These are phyloP conservation scores for Aurifilum marmelostoma DNA, from an alignment of 2,329 filamentous ascomycete genomes.

Conservation along the genomic window DNA sequence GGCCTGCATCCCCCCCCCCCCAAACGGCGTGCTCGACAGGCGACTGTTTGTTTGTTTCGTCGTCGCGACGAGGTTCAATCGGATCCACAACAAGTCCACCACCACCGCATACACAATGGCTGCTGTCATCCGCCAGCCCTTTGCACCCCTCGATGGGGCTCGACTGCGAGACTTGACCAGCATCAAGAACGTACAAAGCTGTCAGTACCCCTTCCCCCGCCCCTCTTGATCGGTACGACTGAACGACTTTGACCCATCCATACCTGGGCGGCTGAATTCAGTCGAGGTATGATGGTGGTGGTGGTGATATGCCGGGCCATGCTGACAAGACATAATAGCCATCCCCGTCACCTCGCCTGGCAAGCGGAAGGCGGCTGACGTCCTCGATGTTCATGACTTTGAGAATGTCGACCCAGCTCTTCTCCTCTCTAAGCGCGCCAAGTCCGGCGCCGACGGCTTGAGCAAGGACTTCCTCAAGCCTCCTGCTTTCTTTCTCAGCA, in stretches of 20 bases:
- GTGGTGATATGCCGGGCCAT: neutral
- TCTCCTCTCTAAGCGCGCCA: slow-evolving; percentile 62
- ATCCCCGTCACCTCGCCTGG: slow-evolving; percentile 43
- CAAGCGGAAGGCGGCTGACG: slow-evolving; percentile 62
- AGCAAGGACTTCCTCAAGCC: slow-evolving; percentile 55
- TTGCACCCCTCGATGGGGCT: slow-evolving; percentile 70
- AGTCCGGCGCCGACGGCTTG: slow-evolving; percentile 47
- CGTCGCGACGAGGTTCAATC: neutral
- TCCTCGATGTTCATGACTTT: slow-evolving; percentile 54
- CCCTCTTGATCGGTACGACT: neutral
- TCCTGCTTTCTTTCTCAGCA: slow-evolving; percentile 49
- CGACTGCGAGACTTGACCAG: slow-evolving; percentile 74
- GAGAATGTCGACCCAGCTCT: slow-evolving; percentile 64
- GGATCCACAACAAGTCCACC: neutral
- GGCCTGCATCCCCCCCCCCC: neutral
- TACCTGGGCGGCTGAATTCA: slow-evolving; percentile 2
- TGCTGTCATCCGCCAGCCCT: slow-evolving; percentile 68
- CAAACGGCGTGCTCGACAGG: slow-evolving; percentile 11
- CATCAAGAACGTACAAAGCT: slow-evolving; percentile 78
- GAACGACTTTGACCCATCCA: neutral
- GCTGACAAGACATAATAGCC: slow-evolving; percentile 43
- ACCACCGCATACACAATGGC: slow-evolving; percentile 49
- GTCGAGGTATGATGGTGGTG: neutral
- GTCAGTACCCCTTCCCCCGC: slow-evolving; percentile 48
- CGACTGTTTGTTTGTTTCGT: slow-evolving; percentile 26